Percentiles rank a stretch among this genome's conserved stretches.
These are phyloP conservation scores for Clarkia xantiana DNA, from an alignment of 345 rosid genomes.

Conservation along the genomic window DNA sequence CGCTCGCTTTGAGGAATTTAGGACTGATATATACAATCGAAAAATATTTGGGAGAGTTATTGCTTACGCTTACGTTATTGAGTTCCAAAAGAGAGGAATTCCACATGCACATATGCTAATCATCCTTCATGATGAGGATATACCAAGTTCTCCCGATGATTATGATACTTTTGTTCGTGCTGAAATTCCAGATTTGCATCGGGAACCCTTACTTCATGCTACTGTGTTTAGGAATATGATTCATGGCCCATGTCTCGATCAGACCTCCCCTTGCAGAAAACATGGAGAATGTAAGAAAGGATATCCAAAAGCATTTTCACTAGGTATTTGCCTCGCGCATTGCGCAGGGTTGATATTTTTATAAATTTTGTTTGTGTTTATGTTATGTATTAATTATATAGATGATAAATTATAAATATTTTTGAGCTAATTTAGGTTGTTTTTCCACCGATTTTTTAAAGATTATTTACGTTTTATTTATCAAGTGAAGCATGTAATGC, in stretches of 20 bases:
- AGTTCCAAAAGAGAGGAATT: background rate
- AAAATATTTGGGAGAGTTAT: background rate
- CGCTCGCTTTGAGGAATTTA: background rate
- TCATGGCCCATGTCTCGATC: background rate
- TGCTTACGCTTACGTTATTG: background rate
- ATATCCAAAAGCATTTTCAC: background rate
- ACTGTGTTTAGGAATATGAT: background rate
- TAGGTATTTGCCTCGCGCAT: too few relatives aligned
- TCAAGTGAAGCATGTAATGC: too few relatives aligned
- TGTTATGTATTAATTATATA: too few relatives aligned
- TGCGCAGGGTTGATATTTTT: too few relatives aligned
- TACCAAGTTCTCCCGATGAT: background rate
- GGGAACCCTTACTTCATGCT: background rate
- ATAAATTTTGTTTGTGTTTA: too few relatives aligned
- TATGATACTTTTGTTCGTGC: background rate
- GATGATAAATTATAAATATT: too few relatives aligned
- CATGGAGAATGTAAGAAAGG: background rate
- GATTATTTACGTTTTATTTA: too few relatives aligned
- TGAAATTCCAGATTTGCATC: background rate
- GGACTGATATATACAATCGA: background rate
- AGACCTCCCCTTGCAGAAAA: background rate
- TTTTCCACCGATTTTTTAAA: too few relatives aligned
- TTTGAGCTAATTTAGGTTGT: too few relatives aligned
- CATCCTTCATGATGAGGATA: background rate
- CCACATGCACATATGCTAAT: conserved; percentile 2